These are phyloP conservation scores for Globisporangium cystogenes DNA, from an alignment of 352 stramenopile genomes.

Conservation along the genomic window DNA sequence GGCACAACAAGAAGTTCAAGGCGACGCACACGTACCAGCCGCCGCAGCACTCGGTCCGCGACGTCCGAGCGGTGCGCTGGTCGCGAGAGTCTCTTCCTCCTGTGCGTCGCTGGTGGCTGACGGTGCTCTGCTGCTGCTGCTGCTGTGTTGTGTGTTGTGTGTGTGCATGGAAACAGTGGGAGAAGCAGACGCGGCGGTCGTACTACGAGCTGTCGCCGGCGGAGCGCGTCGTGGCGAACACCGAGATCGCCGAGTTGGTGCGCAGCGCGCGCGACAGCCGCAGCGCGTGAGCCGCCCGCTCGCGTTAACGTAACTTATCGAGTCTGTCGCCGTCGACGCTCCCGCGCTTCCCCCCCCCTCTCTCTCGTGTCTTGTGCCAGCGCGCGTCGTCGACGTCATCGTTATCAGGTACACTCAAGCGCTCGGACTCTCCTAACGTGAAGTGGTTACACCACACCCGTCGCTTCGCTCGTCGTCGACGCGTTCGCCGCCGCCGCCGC, in stretches of 20 bases:
- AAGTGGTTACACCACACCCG: too few species aligned
- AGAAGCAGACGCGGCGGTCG: slow-evolving; percentile 53
- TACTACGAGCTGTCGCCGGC: slow-evolving; percentile 65
- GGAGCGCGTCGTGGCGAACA: slow-evolving; percentile 54
- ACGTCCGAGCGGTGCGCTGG: slow-evolving; percentile 66
- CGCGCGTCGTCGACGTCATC: too few species aligned
- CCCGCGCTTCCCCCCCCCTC: not conserved
- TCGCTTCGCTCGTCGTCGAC: too few species aligned
- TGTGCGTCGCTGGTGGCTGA: not conserved
- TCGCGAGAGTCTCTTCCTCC: not conserved
- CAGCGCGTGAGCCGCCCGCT: not conserved
- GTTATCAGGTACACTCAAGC: too few species aligned
- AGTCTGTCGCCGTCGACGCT: too few species aligned
- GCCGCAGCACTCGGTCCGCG: slow-evolving; percentile 67
- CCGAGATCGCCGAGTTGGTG: slow-evolving; percentile 55
- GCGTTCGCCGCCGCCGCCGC: not conserved
- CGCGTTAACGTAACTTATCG: not conserved
- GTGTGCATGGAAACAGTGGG: slow-evolving; percentile 63
- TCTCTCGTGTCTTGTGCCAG: not conserved
- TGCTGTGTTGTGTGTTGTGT: slow-evolving; percentile 2
- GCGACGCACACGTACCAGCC: slow-evolving; percentile 66
- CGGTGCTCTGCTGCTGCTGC: not conserved
- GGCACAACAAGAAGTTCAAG: slow-evolving; percentile 84
- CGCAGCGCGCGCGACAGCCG: slow-evolving; percentile 20
- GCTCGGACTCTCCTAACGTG: too few species aligned